Base-by-base conservation (phyloP, 352 stramenopile genomes). In the Pythium coloratum region DNA sequence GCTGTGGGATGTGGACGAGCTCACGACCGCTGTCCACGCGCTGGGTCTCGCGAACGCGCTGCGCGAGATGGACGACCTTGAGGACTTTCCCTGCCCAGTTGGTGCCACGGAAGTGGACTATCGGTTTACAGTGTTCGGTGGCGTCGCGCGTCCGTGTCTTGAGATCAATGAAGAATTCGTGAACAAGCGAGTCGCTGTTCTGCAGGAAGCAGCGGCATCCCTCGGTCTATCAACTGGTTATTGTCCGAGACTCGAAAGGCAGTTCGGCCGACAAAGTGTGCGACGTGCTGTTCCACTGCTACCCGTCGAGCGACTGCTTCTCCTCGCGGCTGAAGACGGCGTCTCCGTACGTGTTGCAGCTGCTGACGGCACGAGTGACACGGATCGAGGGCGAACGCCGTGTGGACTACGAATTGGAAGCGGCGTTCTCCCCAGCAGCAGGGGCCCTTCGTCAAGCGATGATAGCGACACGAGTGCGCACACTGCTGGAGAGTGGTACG, bases 91-190 rank as follows among this genome's bases (percentile, higher is more conserved):
- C 8, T 12, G 28, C 12, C 2, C 24, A 7, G 13, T 1, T 20
- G 9, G 8, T 6, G 20, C 16, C 20, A 5, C 3, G 9, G 49
- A 55, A 36, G 20, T 55, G 49, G 24, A 3, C 24, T 36, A 55
- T 55, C 49, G 49, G 8, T 34, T 55, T 26, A 6, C n/a, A 0
- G 49, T 55, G 49, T 55, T 55, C 36, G 49, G 49, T 30, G 49
- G 49, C 26, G 26, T 55, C 24, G 49, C 24, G 49, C 24, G 49
- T 38, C 24, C 28, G 49, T 55, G 49, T 55, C 49, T 55, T 24
- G 24, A 24, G 36, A 36, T 26, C 6, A 32, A n/a, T 33, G 24
- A 1, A 5, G 10, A 6, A 10, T 6, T 55, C 6, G 26, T 55
- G 14, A 26, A 24, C 6, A 3, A 36, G 4, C 7, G 4, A 1